These are phyloP conservation scores for Myotisia sp. DNA, from an alignment of 2,329 filamentous ascomycete species.

Conservation along the genomic window DNA sequence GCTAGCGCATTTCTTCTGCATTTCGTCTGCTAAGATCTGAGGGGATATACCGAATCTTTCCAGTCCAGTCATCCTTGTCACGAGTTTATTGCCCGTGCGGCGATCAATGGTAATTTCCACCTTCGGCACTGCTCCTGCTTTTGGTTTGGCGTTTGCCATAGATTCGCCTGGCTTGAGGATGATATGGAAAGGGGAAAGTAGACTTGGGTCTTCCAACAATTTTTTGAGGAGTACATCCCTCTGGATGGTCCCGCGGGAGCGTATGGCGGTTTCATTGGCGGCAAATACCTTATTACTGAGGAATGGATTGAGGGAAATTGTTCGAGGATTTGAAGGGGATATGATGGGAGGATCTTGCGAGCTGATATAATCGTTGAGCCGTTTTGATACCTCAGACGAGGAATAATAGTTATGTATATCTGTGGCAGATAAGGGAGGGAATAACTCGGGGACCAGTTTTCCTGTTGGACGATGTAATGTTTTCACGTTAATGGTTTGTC, in stretches of 20 bases:
- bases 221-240: slow-evolving; percentile 48
- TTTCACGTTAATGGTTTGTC: slow-evolving; percentile 34
- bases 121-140: slow-evolving; percentile 46
- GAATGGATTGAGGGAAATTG: slow-evolving; percentile 48
- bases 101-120: slow-evolving; percentile 47
- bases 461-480: slow-evolving; percentile 43
- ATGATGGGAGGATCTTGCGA: slow-evolving; percentile 40
- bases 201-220: slow-evolving; percentile 35
- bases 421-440: slow-evolving; percentile 32
- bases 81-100: slow-evolving; percentile 51
- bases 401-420: slow-evolving; percentile 44
- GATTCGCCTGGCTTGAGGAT: slow-evolving; percentile 36
- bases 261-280: slow-evolving; percentile 42
- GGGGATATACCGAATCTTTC: slow-evolving; percentile 49
- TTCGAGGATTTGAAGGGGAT: slow-evolving; percentile 44
- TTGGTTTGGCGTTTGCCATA: slow-evolving; percentile 40
- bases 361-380: slow-evolving; percentile 45
- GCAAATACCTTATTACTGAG: slow-evolving; percentile 49
- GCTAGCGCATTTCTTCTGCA: slow-evolving; percentile 55
- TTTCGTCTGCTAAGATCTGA: slow-evolving; percentile 47
- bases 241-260: slow-evolving; percentile 44
- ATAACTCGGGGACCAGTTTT: slow-evolving; percentile 43
- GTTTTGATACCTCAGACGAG: slow-evolving; percentile 43
- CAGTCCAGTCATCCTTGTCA: slow-evolving; percentile 48
- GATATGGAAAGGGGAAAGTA: slow-evolving; percentile 42